Base-by-base conservation (phyloP, 2,329 filamentous ascomycete genomes). In the Diaporthe humulicola region DNA sequence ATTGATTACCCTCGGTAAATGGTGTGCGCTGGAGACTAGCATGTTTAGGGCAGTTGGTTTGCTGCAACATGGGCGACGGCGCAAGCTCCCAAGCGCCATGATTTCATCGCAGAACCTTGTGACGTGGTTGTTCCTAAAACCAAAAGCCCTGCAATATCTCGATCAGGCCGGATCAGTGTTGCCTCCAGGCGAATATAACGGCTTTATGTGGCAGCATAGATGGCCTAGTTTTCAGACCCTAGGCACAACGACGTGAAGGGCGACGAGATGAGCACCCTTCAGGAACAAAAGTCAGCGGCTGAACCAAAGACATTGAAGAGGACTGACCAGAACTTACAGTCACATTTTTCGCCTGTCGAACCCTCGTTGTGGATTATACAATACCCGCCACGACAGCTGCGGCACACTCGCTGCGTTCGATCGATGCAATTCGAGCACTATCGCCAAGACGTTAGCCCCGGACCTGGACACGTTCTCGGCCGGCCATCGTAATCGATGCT, bases 361-460 rank as follows among this genome's bases (percentile, higher is more conserved):
- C 94, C 94, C 78, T 95, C 94, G 78, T 97, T 95, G 81, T 98
- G 95, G 73, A 93, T 88, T 75, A 93, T 89, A 82, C 96, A 98
- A 82, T 97, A 98, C 70, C 94, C 94, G 72, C 93, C 93, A 56
- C 89, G 89, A 83, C 96, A 98, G 74, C 88, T 89, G 76, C 87
- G 88, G 82, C 96, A 98, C 45, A 87, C 88, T 60, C 92, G 90
- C 80, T 96, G 94, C 36, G 92, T 94, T 57, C 88, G 84, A 36
- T 89, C 85, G 80, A 95, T 94, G 84, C 96, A 98, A 52, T 90
- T 88, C 69, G 90, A 89, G 82, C 96, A 98, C 92, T 95, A 77
- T 3, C 52, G 45, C n/a, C 33, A 45, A 61, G 45, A 52, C 28
- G 19, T 73, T 50, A 75, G 61, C n/a, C 6, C 56, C 38, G 64